These are phyloP conservation scores for Fraxinus pennsylvanica DNA, from an alignment of 257 asterid species.

Conservation along the genomic window DNA sequence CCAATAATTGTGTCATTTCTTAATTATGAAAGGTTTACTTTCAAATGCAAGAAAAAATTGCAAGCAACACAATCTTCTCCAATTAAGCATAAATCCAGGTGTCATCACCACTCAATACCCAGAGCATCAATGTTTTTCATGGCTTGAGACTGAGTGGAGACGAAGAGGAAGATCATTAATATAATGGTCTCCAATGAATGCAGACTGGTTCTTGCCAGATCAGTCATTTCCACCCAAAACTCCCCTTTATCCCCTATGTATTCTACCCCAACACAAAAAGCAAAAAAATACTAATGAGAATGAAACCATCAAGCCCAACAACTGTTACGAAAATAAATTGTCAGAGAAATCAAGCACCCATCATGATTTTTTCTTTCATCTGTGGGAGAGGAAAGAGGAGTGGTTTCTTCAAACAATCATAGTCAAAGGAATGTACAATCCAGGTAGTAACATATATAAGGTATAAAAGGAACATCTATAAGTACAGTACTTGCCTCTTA, in stretches of 20 bases:
- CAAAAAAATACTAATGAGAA: not conserved
- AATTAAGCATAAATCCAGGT: not conserved
- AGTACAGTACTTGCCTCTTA: conserved; percentile 48
- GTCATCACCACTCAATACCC: not conserved
- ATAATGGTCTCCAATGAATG: not conserved
- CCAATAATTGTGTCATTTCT: not conserved
- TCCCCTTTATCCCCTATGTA: not conserved
- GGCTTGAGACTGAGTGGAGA: not conserved
- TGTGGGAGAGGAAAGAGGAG: not conserved
- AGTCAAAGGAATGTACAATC: conserved; percentile 5
- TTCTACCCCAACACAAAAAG: not conserved
- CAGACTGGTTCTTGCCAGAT: not conserved
- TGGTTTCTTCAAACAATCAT: not conserved
- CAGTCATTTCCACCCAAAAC: not conserved
- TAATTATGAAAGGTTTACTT: not conserved
- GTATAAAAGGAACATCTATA: not conserved
- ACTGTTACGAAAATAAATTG: not conserved
- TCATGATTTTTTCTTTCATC: not conserved
- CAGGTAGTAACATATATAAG: not conserved
- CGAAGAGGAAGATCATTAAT: not conserved
- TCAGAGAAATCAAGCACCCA: not conserved
- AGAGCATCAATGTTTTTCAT: conserved; percentile 2
- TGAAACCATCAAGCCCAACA: not conserved
- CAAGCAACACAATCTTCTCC: not conserved
- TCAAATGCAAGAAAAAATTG: not conserved